Percentiles rank a stretch among this genome's conserved stretches.
Evolutionary conservation across 108 stramenopile species (phyloP).

Genomic region (Fragilaria crotonensis): DNA sequence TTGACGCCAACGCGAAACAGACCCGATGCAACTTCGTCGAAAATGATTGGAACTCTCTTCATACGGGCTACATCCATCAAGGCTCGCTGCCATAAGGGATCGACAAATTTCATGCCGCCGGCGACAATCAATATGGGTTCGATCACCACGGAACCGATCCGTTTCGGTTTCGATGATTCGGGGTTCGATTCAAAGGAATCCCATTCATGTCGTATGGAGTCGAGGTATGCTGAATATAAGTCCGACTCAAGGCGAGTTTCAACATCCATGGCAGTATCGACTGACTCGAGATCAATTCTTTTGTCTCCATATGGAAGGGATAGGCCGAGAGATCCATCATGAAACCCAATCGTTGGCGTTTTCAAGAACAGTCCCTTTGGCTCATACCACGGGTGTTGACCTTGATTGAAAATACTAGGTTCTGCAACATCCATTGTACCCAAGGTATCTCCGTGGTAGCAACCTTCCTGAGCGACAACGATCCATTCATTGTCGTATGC

Average conservation of each 20-base stretch:
- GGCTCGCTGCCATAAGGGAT: constrained; percentile 25
- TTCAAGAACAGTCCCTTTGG: constrained; percentile 16
- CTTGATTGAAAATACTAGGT: constrained; percentile 22
- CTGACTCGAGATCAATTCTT: background rate
- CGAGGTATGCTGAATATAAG: constrained; percentile 4
- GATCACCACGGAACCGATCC: constrained; percentile 12
- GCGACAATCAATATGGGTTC: constrained; percentile 17
- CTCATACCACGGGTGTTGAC: constrained; percentile 24
- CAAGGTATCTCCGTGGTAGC: constrained; percentile 27
- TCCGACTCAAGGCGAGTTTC: constrained; percentile 1
- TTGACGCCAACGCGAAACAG: constrained; percentile 18
- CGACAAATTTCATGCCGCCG: constrained; percentile 23
- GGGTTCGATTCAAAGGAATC: constrained; percentile 1
- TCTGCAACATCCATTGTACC: constrained; percentile 19
- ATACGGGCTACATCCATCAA: constrained; percentile 12
- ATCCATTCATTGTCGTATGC: background rate
- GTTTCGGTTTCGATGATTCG: background rate
- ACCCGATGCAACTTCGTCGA: constrained; percentile 19
- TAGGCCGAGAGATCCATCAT: constrained; percentile 6
- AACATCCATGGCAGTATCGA: constrained; percentile 13
- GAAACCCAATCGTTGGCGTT: constrained; percentile 13
- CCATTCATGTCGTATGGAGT: constrained; percentile 19
- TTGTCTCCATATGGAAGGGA: constrained; percentile 7
- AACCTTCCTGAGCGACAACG: constrained; percentile 9
- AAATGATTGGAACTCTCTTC: constrained; percentile 15